Conservation (phyloP, 371 early-diverging fungal genomes). For the Mucor plumbeus region DNA sequence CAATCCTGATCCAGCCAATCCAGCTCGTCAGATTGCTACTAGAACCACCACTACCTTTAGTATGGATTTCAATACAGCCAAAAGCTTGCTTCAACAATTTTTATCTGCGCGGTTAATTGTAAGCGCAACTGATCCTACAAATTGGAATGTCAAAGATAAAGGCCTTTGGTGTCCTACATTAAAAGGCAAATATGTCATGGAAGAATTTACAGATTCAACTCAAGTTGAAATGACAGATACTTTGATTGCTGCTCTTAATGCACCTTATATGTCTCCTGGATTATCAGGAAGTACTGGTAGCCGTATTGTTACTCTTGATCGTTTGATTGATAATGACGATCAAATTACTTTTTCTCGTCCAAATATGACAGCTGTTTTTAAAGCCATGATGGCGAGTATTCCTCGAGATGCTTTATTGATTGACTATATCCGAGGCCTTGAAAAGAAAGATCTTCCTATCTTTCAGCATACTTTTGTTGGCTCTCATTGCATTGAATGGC, state of each 20-base stretch:
- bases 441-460: conserved; percentile 23
- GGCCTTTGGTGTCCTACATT: conserved; percentile 61
- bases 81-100: conserved; percentile 62
- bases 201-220: conserved; percentile 51
- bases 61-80: conserved; percentile 60
- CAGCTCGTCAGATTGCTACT: conserved; percentile 43
- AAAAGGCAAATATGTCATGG: conserved; percentile 63
- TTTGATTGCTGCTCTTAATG: conserved; percentile 23
- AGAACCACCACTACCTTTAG: conserved; percentile 61
- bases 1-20: conserved; percentile 57
- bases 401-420: conserved; percentile 37
- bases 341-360: conserved; percentile 47
- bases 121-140: conserved; percentile 54
- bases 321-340: conserved; percentile 42
- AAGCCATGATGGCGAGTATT: conserved; percentile 61
- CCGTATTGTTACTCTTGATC: conserved; percentile 38
- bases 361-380: conserved; percentile 61
- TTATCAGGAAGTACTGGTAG: conserved; percentile 11
- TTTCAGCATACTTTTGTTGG: conserved; percentile 45
- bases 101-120: conserved; percentile 58
- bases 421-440: conserved; percentile 51
- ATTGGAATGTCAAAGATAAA: conserved; percentile 53
- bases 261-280: conserved; percentile 18
- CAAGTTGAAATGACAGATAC: conserved; percentile 36
- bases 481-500: conserved; percentile 58